phyloP scores from a whole-genome alignment of 1,284 basidiomycete genomes.

The Cryptococcus sp. region DNA sequence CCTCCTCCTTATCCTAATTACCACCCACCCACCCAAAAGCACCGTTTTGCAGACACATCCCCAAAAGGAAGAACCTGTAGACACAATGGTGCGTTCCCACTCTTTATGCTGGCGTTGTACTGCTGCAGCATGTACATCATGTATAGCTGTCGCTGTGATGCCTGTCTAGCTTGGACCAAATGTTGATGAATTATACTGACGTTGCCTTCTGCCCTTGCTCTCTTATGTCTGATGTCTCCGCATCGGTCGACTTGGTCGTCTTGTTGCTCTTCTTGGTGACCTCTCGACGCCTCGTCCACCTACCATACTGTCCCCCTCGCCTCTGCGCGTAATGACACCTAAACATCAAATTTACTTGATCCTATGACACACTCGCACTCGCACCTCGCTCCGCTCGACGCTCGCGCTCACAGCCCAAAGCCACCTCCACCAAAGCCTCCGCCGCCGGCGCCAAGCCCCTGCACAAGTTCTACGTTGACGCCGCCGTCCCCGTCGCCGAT shows the following conservation, averaged over 20 bases:
- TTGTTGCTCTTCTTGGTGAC: no score
- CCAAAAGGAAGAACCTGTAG: conserved; percentile 27
- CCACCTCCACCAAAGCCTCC: conserved; percentile 53
- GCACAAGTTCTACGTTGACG: conserved; percentile 93
- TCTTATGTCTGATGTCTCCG: no score
- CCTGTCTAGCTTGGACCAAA: not conserved
- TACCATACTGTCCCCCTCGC: no score
- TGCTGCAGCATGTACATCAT: no score
- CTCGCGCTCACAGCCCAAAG: conserved; percentile 43
- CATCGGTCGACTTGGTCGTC: no score
- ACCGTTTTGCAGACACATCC: conserved; percentile 41
- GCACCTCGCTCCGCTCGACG: no score
- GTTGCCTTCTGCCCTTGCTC: no score
- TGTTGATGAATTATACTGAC: not conserved
- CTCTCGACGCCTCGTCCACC: no score
- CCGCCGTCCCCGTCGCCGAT: conserved; percentile 86
- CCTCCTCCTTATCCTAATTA: not conserved
- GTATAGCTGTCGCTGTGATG: not conserved
- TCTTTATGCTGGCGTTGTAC: not conserved
- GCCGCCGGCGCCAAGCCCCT: conserved; percentile 64
- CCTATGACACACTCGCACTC: no score
- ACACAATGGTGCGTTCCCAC: conserved; percentile 40
- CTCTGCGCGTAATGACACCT: no score
- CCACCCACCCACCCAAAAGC: conserved; percentile 22
- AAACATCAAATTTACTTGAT: no score